A percentile compares a stretch with the other conserved stretches of the same genome.
Conservation (phyloP, 495 filamentous ascomycete species). For the Penicillium samsonianum region DNA sequence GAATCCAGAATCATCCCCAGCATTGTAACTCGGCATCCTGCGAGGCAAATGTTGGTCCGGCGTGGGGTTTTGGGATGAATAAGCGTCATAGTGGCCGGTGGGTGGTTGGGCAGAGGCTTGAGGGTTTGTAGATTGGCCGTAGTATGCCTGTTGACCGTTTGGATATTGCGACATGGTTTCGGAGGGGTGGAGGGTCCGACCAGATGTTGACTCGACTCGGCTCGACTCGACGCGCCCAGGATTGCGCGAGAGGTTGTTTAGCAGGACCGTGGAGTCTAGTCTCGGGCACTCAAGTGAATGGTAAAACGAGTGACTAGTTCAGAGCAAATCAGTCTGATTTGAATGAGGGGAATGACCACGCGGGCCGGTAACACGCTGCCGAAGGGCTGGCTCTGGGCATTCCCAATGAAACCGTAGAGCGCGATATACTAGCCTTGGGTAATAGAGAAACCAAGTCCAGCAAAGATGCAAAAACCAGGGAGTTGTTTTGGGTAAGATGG, state of each 20-base stretch:
- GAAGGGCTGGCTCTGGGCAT: slow-evolving; percentile 11
- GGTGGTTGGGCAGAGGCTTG: slow-evolving; percentile 27
- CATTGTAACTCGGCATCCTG: slow-evolving; percentile 73
- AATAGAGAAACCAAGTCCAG: not conserved
- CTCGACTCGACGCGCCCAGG: not conserved
- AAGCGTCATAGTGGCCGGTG: slow-evolving; percentile 25
- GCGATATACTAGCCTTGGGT: not conserved
- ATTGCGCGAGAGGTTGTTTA: not conserved
- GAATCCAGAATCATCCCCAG: slow-evolving; percentile 68
- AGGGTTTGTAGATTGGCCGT: slow-evolving; percentile 41
- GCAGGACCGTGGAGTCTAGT: not conserved
- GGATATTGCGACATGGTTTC: slow-evolving; percentile 50
- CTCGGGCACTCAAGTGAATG: not conserved
- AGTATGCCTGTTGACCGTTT: slow-evolving; percentile 51
- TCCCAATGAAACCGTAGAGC: slow-evolving; percentile 4
- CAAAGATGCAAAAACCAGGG: not conserved
- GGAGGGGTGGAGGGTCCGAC: not conserved
- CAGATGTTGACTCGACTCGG: not conserved
- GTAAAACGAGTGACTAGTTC: slow-evolving; percentile 8
- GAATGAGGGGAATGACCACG: slow-evolving; percentile 20
- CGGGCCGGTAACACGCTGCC: slow-evolving; percentile 21
- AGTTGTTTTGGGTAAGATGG: not conserved
- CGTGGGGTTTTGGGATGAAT: slow-evolving; percentile 25
- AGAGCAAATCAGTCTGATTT: slow-evolving; percentile 3
- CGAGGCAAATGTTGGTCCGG: slow-evolving; percentile 45